Percentiles rank a stretch among this genome's conserved stretches.
Conservation (phyloP, 1,139 yeast genomes). For the Hanseniaspora gamundiae region DNA sequence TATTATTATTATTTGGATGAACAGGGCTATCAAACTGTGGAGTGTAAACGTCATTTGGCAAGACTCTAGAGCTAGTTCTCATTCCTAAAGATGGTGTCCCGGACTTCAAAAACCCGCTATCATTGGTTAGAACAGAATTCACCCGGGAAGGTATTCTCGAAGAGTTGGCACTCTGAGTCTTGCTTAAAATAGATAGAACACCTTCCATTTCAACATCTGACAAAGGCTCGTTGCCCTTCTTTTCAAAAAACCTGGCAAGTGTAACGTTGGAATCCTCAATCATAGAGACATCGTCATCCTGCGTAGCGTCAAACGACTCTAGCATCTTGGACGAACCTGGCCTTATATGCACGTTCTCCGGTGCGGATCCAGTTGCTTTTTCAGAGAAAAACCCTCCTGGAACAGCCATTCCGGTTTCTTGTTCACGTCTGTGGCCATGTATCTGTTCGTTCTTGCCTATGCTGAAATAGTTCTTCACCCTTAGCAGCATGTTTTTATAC, state of each 20-base stretch:
- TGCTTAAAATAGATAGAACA: constrained; percentile 48
- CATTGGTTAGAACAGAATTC: neutral
- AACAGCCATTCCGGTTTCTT: neutral
- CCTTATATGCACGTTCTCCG: no score
- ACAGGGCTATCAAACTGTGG: constrained; percentile 3
- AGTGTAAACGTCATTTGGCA: neutral
- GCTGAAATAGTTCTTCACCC: neutral
- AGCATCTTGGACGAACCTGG: neutral
- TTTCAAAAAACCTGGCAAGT: constrained; percentile 58
- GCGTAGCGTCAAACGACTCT: neutral
- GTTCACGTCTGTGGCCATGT: neutral
- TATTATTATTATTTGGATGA: no score
- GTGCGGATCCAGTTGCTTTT: neutral
- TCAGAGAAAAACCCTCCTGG: constrained; percentile 1
- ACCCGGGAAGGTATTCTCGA: neutral
- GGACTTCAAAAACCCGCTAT: neutral
- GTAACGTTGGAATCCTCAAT: constrained; percentile 37
- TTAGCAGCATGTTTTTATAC: neutral
- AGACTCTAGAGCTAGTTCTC: neutral
- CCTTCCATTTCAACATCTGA: constrained; percentile 77
- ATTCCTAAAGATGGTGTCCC: neutral
- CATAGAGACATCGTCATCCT: neutral
- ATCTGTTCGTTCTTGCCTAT: neutral
- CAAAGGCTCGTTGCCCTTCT: constrained; percentile 65
- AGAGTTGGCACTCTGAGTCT: constrained; percentile 14